Evolutionary conservation across 176 grass and related monocot genomes (phyloP).

Genomic region (Phragmites australis): DNA sequence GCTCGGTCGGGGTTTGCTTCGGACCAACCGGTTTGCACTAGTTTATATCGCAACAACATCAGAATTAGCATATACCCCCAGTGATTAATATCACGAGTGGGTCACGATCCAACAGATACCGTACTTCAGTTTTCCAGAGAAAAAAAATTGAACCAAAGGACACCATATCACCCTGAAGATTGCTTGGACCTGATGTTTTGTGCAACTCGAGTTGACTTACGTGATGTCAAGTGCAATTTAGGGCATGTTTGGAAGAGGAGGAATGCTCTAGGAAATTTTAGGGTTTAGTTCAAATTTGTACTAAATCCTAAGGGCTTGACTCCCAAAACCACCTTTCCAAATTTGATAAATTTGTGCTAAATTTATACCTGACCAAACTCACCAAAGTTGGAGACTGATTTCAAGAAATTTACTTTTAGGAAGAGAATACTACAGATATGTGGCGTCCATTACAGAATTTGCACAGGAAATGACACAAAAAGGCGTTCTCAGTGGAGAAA

Average conservation of each 20-base stretch:
- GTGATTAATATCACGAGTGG: neutral
- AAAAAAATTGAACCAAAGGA: neutral
- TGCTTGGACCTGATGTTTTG: neutral
- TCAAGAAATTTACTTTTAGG: slow-evolving; percentile 36
- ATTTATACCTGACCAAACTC: neutral
- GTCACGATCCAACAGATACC: neutral
- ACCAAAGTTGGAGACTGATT: neutral
- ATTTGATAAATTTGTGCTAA: no score
- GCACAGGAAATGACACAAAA: slow-evolving; percentile 13
- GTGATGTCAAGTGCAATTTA: neutral
- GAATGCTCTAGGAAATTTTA: no score
- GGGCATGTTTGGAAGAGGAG: no score
- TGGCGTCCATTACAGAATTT: slow-evolving; percentile 41
- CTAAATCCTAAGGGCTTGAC: no score
- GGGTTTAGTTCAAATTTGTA: no score
- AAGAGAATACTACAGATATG: slow-evolving; percentile 42
- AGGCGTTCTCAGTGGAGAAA: slow-evolving; percentile 23
- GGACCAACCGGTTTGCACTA: neutral
- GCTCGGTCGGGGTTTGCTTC: neutral
- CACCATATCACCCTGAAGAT: neutral
- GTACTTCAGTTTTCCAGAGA: neutral
- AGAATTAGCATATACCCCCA: neutral
- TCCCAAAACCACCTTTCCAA: no score
- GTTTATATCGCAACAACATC: neutral
- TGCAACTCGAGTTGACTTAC: neutral